phyloP scores from a whole-genome alignment of 2,329 filamentous ascomycete genomes.

The Sporothrix variecibatus region DNA sequence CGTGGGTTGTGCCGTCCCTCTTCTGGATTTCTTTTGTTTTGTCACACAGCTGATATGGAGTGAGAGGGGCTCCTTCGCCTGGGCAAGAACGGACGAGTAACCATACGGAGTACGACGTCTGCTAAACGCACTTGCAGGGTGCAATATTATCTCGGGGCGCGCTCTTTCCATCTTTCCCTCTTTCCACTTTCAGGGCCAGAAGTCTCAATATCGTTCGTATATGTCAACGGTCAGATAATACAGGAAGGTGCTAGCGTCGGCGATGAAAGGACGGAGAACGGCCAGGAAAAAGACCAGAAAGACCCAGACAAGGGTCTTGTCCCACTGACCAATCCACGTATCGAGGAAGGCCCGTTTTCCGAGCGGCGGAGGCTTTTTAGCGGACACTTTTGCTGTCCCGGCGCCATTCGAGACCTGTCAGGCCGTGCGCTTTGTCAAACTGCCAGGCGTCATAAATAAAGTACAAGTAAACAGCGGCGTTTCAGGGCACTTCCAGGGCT shows the following conservation, averaged over 20 bases:
- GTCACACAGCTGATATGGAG: not conserved
- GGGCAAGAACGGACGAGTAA: not conserved
- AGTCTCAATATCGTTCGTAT: not conserved
- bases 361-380: slow-evolving; percentile 7
- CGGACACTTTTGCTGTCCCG: not conserved
- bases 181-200: not conserved
- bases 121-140: not conserved
- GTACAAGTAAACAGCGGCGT: not conserved
- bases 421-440: not conserved
- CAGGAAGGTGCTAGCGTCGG: slow-evolving; percentile 9
- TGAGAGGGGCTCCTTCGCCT: not conserved
- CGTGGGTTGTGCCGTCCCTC: not conserved
- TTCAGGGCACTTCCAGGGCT: not conserved
- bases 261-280: not conserved
- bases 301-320: too few species aligned
- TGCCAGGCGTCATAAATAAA: not conserved
- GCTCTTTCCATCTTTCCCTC: not conserved
- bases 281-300: not conserved
- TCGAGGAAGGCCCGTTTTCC: not conserved
- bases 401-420: not conserved
- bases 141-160: not conserved
- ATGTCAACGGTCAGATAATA: slow-evolving; percentile 8
- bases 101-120: not conserved
- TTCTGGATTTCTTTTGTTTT: slow-evolving; percentile 13
- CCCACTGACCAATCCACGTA: slow-evolving; percentile 9